phyloP scores from a whole-genome alignment of 768 basidiomycete species.

The Tephrocybe sp. region DNA sequence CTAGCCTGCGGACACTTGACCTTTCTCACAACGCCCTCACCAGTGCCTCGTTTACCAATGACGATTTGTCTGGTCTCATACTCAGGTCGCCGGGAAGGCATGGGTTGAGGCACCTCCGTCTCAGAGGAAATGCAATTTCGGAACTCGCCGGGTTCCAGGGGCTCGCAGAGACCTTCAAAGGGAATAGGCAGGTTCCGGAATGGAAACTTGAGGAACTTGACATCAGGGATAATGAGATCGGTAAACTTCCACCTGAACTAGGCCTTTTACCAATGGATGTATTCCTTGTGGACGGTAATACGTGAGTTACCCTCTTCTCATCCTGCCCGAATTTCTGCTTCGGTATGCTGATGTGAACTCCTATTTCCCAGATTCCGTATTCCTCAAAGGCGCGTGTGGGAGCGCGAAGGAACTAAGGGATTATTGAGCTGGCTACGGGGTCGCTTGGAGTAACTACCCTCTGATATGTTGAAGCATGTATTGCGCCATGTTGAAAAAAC shows the following conservation, averaged over 20 bases:
- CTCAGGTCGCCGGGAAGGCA: slow-evolving; percentile 45
- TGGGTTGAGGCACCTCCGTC: slow-evolving; percentile 63
- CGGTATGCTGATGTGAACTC: not conserved
- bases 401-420: slow-evolving; percentile 83
- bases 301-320: slow-evolving; percentile 45
- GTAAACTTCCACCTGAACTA: slow-evolving; percentile 64
- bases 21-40: slow-evolving; percentile 76
- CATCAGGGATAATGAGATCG: slow-evolving; percentile 79
- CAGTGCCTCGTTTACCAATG: slow-evolving; percentile 47
- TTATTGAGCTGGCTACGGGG: slow-evolving; percentile 77
- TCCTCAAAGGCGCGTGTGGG: slow-evolving; percentile 81
- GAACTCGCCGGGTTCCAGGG: slow-evolving; percentile 62
- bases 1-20: slow-evolving; percentile 65
- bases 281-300: slow-evolving; percentile 82
- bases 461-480: not conserved
- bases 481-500: not conserved
- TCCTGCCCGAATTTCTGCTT: slow-evolving; percentile 3
- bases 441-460: slow-evolving; percentile 52
- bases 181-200: slow-evolving; percentile 55
- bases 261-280: slow-evolving; percentile 79
- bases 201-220: slow-evolving; percentile 87
- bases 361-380: slow-evolving; percentile 64
- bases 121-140: slow-evolving; percentile 68
- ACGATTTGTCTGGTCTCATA: slow-evolving; percentile 49
- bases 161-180: slow-evolving; percentile 65